These are phyloP conservation scores for Pyricularia pennisetigena DNA, from an alignment of 2,329 filamentous ascomycete species.

Conservation along the genomic window DNA sequence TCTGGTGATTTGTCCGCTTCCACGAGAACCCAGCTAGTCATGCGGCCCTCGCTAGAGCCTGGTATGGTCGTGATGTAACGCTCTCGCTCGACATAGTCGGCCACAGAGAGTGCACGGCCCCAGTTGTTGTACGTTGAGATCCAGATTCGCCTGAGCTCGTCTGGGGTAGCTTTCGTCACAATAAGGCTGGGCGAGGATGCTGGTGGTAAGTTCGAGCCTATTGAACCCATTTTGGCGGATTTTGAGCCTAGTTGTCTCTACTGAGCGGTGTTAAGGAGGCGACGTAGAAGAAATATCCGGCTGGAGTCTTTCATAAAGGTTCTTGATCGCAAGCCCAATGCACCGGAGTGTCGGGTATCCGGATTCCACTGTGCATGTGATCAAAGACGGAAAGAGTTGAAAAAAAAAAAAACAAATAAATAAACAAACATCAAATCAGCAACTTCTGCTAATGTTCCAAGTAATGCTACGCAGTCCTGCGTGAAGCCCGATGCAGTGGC, in stretches of 20 bases:
- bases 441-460: neutral
- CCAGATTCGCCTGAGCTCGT: slow-evolving; percentile 47
- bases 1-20: slow-evolving; percentile 26
- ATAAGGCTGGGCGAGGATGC: slow-evolving; percentile 26
- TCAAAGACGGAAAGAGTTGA: neutral
- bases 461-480: neutral
- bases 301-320: neutral
- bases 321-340: neutral
- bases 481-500: neutral
- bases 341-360: neutral
- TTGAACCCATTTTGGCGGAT: slow-evolving; percentile 21
- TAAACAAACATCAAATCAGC: neutral
- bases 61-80: slow-evolving; percentile 45
- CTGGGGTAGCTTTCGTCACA: slow-evolving; percentile 45
- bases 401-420: neutral
- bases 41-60: slow-evolving; percentile 46
- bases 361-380: neutral
- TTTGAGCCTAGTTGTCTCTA: neutral
- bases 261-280: neutral
- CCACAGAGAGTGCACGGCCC: slow-evolving; percentile 43
- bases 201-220: slow-evolving; percentile 18
- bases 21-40: slow-evolving; percentile 57
- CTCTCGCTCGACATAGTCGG: slow-evolving; percentile 52
- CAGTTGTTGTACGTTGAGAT: slow-evolving; percentile 45
- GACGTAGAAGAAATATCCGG: neutral